phyloP scores from a whole-genome alignment of 2,329 filamentous ascomycete species.

The Delphinella strobiligena region DNA sequence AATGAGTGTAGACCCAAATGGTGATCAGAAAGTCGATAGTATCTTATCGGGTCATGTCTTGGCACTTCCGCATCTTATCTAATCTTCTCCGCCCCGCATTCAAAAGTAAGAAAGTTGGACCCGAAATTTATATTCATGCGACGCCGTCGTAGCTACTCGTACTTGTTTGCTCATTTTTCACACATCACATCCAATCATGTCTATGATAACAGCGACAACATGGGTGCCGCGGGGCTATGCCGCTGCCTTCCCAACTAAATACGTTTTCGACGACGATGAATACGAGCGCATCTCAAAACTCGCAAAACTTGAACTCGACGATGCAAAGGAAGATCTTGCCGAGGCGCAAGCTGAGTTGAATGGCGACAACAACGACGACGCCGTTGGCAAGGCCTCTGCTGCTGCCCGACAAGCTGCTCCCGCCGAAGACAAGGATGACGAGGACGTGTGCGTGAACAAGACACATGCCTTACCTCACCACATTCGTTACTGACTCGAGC shows the following conservation, averaged over 20 bases:
- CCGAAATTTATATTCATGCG: too few relatives aligned
- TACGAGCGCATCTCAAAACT: constrained; percentile 39
- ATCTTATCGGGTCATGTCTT: too few relatives aligned
- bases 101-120: too few relatives aligned
- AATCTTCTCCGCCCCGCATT: too few relatives aligned
- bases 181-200: constrained; percentile 25
- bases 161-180: neutral
- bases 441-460: constrained; percentile 2
- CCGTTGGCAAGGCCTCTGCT: constrained; percentile 13
- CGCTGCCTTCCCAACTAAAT: constrained; percentile 36
- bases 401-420: constrained; percentile 3
- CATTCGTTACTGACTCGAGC: neutral
- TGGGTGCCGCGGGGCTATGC: constrained; percentile 42
- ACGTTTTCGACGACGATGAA: constrained; percentile 40
- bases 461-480: neutral
- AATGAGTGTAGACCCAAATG: too few relatives aligned
- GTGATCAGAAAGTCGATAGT: too few relatives aligned
- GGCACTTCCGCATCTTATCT: too few relatives aligned
- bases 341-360: constrained; percentile 42
- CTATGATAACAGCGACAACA: constrained; percentile 43
- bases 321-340: constrained; percentile 76
- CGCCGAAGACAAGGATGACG: constrained; percentile 3
- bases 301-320: constrained; percentile 62
- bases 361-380: constrained; percentile 15
- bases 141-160: too few relatives aligned